A percentile compares a stretch with the other conserved stretches of the same genome.
These are phyloP conservation scores for Ophiocordyceps polyrhachis-furcata DNA, from an alignment of 2,329 filamentous ascomycete genomes.

Conservation along the genomic window DNA sequence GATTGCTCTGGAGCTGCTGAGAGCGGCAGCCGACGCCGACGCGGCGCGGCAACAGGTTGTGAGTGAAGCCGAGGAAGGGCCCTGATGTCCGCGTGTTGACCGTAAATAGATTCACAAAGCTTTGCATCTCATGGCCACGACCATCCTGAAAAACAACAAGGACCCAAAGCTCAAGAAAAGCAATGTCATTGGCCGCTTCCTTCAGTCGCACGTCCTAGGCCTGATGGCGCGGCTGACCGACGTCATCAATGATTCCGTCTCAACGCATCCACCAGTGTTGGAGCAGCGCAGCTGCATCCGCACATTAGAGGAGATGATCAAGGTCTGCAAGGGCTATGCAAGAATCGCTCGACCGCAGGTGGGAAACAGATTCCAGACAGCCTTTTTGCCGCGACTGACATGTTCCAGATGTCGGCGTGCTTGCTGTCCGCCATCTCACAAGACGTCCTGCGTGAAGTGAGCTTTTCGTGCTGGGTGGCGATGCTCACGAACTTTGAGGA, in stretches of 20 bases:
- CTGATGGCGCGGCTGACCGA: constrained; percentile 72
- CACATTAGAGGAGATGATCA: constrained; percentile 78
- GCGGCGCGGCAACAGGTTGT: constrained; percentile 38
- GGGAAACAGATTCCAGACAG: constrained; percentile 8
- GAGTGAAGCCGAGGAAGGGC: constrained; percentile 10
- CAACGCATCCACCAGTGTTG: constrained; percentile 31
- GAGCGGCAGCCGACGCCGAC: constrained; percentile 52
- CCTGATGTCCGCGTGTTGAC: constrained; percentile 7
- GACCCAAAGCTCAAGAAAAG: constrained; percentile 27
- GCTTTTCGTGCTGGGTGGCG: constrained; percentile 69
- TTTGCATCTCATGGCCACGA: constrained; percentile 24
- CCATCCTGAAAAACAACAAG: constrained; percentile 20
- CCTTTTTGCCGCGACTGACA: neutral
- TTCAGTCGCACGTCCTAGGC: constrained; percentile 69
- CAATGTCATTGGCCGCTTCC: constrained; percentile 51
- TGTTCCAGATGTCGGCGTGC: constrained; percentile 64
- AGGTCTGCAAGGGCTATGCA: constrained; percentile 52
- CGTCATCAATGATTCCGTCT: constrained; percentile 48
- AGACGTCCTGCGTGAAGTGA: constrained; percentile 53
- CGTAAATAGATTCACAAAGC: constrained; percentile 25
- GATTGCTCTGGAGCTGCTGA: constrained; percentile 66
- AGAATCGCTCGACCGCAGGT: constrained; percentile 74
- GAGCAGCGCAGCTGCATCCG: constrained; percentile 65
- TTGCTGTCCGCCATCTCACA: constrained; percentile 67
- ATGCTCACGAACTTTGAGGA: constrained; percentile 59